phyloP scores from a whole-genome alignment of 2,329 filamentous ascomycete genomes.

The Ampelomyces quisqualis region DNA sequence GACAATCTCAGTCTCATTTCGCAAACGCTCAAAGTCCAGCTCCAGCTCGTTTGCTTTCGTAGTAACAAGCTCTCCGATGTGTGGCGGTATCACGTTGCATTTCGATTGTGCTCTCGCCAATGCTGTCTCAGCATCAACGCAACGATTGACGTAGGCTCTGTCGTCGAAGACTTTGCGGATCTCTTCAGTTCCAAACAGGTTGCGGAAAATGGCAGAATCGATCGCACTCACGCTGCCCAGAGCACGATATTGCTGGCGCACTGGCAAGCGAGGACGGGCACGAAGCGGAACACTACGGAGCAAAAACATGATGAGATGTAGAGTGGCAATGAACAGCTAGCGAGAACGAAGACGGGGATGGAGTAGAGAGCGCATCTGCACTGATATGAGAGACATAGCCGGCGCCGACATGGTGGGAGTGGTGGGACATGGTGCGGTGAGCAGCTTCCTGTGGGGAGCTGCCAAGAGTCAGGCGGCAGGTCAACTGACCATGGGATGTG shows the following conservation, averaged over 20 bases:
- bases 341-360: conserved; percentile 6
- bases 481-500: no score
- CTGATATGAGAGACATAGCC: conserved; percentile 11
- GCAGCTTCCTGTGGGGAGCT: conserved; percentile 31
- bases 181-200: conserved; percentile 55
- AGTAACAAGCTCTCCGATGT: conserved; percentile 41
- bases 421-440: conserved; percentile 18
- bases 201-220: conserved; percentile 55
- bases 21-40: conserved; percentile 49
- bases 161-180: conserved; percentile 55
- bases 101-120: conserved; percentile 54
- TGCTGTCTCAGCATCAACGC: conserved; percentile 55
- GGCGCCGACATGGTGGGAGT: conserved; percentile 16
- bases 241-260: conserved; percentile 21
- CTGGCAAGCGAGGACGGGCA: conserved; percentile 17
- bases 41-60: conserved; percentile 32
- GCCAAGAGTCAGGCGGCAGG: conserved; percentile 4
- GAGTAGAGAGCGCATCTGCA: conserved; percentile 8
- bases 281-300: conserved; percentile 29
- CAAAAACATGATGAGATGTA: conserved; percentile 28
- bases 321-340: conserved; percentile 9
- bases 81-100: conserved; percentile 50
- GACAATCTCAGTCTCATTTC: conserved; percentile 53
- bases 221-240: conserved; percentile 44
- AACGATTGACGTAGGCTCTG: conserved; percentile 51